These are phyloP conservation scores for Vararia minispora DNA, from an alignment of 768 basidiomycete species.

Conservation along the genomic window DNA sequence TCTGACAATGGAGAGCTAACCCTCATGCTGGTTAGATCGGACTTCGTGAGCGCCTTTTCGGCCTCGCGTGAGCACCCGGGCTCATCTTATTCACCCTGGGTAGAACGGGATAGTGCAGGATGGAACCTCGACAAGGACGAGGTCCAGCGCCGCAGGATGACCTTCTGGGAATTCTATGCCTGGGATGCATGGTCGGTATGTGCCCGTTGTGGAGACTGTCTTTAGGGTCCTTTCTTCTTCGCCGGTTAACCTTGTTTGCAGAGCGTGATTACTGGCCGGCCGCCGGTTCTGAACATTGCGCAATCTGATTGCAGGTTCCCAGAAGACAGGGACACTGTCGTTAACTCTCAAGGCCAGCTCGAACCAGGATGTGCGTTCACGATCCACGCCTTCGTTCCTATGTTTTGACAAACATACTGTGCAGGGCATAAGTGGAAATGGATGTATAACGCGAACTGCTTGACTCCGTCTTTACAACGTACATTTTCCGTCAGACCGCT, in stretches of 20 bases:
- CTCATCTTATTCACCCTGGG: conserved; percentile 1
- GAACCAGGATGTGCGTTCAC: conserved; percentile 32
- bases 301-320: conserved; percentile 43
- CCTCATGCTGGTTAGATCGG: conserved; percentile 30
- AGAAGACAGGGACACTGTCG: conserved; percentile 27
- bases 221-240: too few species aligned
- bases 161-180: conserved; percentile 44
- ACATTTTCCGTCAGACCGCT: conserved; percentile 28
- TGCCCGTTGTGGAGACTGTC: too few species aligned
- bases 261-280: conserved; percentile 40
- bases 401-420: neutral
- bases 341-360: conserved; percentile 22
- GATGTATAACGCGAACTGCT: conserved; percentile 32
- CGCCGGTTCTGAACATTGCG: conserved; percentile 33
- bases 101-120: conserved; percentile 40
- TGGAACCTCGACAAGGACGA: conserved; percentile 37
- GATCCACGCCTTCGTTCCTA: neutral
- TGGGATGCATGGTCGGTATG: conserved; percentile 40
- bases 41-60: conserved; percentile 30
- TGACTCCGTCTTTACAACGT: conserved; percentile 32
- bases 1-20: conserved; percentile 2
- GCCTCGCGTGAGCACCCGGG: neutral
- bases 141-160: conserved; percentile 30
- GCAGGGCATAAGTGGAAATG: conserved; percentile 29
- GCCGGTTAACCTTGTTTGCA: too few species aligned